Conservation (phyloP, 2,329 filamentous ascomycete species). For the Chaetomium sp. region DNA sequence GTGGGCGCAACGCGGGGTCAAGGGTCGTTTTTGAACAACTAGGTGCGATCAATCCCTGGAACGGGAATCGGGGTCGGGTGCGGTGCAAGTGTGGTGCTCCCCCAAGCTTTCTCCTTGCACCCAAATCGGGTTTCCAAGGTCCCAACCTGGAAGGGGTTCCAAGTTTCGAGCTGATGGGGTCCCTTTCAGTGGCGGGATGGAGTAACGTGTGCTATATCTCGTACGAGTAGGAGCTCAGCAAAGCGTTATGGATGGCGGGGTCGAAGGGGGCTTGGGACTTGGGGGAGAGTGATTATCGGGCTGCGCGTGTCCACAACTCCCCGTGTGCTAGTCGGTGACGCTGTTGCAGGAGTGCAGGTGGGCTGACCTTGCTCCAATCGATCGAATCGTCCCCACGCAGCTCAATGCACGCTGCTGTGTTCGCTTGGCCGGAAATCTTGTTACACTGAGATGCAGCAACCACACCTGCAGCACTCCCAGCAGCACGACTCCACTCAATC, state of each 20-base stretch:
- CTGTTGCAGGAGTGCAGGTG: too few relatives aligned
- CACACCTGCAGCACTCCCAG: background rate
- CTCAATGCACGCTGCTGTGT: too few relatives aligned
- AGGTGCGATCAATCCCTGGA: background rate
- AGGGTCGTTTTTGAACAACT: slow-evolving; percentile 7
- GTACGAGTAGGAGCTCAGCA: background rate
- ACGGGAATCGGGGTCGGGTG: background rate
- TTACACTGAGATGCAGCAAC: background rate
- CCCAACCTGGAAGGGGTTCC: slow-evolving; percentile 1
- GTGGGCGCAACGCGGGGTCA: slow-evolving; percentile 20
- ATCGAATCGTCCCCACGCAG: too few relatives aligned
- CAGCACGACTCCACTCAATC: too few relatives aligned
- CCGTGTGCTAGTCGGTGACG: too few relatives aligned
- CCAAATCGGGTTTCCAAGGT: too few relatives aligned
- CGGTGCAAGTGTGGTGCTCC: too few relatives aligned
- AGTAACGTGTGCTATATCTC: background rate
- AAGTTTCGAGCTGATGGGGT: slow-evolving; percentile 10
- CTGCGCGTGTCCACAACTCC: too few relatives aligned
- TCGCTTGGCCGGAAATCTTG: too few relatives aligned
- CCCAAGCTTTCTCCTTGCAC: too few relatives aligned
- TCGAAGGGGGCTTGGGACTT: background rate
- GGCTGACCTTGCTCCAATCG: too few relatives aligned
- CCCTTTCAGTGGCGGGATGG: background rate
- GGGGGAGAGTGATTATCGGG: too few relatives aligned
- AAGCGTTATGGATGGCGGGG: background rate